Conservation (phyloP, 805 yeast genomes). For the Candida vartiovaarae region DNA sequence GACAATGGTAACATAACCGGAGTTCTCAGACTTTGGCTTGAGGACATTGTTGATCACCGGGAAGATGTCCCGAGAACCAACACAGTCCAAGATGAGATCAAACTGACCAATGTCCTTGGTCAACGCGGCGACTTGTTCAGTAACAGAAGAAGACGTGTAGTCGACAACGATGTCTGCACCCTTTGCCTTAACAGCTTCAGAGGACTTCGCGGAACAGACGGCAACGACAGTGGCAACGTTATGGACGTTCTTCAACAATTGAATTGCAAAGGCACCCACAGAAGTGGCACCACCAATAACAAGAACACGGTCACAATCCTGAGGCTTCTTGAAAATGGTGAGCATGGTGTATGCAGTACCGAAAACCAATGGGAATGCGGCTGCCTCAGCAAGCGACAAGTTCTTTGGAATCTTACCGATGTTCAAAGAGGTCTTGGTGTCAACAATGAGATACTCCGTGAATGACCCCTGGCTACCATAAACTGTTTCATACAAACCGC, state of each 20-base stretch:
- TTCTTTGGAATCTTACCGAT: slow-evolving; percentile 35
- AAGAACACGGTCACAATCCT: slow-evolving; percentile 41
- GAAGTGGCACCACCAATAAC: slow-evolving; percentile 71
- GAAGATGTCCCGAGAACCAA: slow-evolving; percentile 50
- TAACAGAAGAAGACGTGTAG: slow-evolving; percentile 41
- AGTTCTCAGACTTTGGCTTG: slow-evolving; percentile 38
- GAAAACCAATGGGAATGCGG: slow-evolving; percentile 56
- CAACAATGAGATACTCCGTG: slow-evolving; percentile 39
- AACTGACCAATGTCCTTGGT: slow-evolving; percentile 33
- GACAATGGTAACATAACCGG: slow-evolving; percentile 44
- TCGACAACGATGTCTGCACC: slow-evolving; percentile 60
- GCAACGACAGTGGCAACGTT: slow-evolving; percentile 47
- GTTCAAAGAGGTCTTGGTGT: slow-evolving; percentile 27
- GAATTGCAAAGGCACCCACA: slow-evolving; percentile 53
- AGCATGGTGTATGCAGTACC: slow-evolving; percentile 51
- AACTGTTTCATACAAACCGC: slow-evolving; percentile 29
- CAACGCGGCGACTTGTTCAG: slow-evolving; percentile 20
- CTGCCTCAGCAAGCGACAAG: slow-evolving; percentile 42
- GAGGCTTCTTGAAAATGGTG: slow-evolving; percentile 28
- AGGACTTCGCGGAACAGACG: slow-evolving; percentile 45
- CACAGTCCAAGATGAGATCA: slow-evolving; percentile 59
- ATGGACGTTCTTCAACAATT: slow-evolving; percentile 44
- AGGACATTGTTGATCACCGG: slow-evolving; percentile 35
- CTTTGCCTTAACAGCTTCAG: slow-evolving; percentile 32
- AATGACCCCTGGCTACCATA: slow-evolving; percentile 33